Base-by-base conservation (phyloP, 139 green algal genomes). In the Coelastrella sp. region DNA sequence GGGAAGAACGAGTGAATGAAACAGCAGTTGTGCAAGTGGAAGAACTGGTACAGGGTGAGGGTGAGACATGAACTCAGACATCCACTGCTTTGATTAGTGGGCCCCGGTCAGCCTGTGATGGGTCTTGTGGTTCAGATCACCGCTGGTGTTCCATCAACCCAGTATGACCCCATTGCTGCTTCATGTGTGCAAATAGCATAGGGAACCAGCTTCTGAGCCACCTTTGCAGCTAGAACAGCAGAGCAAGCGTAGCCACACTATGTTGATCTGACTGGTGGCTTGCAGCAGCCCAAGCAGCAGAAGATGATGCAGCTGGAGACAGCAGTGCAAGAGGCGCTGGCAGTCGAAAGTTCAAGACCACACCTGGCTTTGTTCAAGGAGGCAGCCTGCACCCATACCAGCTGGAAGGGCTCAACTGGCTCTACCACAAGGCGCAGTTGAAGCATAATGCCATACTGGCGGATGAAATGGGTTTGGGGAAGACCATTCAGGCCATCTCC, bases 321-420 rank as follows among this genome's bases (percentile, higher is more conserved):
- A 57, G 85, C 70, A 19, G 35, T 49, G 76, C 76, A 65, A 63
- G 24, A 14, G 89, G 74, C 66, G 10, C 72, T 70, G 19, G 78
- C 58, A 87, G 22, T 7, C 78, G 87, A 10, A 91, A 91, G 56
- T 91, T 87, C 60, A 78, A 91, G 78, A 20, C 20, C 49, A 87
- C 87, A 1, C 87, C 87, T 12, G 65, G 60, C 4, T 91, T 85
- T 78, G 61, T 86, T 20, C 7, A 20, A 20, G 87, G 87, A 22
- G 87, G 87, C 10, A 14, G 6, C 61, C 87, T 91, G 78, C 87
- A 98, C 92, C 78, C 92, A 11, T 98, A 98, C 93, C 96, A 98
- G 93, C 95, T 98, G 76, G 96, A 97, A 91, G 96, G 95, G 11
- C 93, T 98, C 22, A 97, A 97, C 93, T 98, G 96, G 95, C 92